Conservation (phyloP, 805 yeast genomes). For the Ogataea allantospora region DNA sequence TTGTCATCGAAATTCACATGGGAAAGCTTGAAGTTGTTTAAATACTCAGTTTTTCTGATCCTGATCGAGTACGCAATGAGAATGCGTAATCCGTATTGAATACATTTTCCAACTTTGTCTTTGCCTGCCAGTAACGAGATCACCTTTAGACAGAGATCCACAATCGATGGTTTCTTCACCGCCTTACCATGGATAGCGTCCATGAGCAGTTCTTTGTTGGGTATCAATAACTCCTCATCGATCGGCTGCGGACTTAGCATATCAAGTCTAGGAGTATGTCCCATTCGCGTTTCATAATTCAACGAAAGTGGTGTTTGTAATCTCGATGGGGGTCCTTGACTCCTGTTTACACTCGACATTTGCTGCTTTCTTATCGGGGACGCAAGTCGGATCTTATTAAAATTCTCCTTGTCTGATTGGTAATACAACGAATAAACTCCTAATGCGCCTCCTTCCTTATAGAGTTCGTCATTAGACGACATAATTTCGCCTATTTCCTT, state of each 20-base stretch:
- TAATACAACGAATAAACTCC: constrained; percentile 31
- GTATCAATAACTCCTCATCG: constrained; percentile 16
- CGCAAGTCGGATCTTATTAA: constrained; percentile 13
- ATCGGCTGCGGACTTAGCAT: constrained; percentile 19
- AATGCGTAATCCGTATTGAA: constrained; percentile 57
- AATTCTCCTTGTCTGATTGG: constrained; percentile 16
- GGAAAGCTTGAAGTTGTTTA: constrained; percentile 15
- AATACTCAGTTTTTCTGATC: constrained; percentile 30
- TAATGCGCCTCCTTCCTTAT: constrained; percentile 28
- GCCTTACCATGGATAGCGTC: constrained; percentile 10
- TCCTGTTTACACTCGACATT: constrained; percentile 5
- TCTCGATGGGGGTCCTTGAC: constrained; percentile 11
- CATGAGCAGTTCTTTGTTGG: constrained; percentile 19
- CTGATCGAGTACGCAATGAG: constrained; percentile 45
- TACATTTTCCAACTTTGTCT: constrained; percentile 65
- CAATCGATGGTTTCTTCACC: constrained; percentile 11
- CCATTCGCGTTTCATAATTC: not conserved
- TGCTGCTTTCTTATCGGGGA: constrained; percentile 19
- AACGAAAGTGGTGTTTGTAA: constrained; percentile 18
- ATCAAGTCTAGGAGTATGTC: constrained; percentile 15
- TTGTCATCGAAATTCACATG: constrained; percentile 26
- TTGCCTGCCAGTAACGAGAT: constrained; percentile 62
- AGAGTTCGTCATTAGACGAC: constrained; percentile 18
- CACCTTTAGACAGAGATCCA: constrained; percentile 46
- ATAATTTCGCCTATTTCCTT: constrained; percentile 8